These are phyloP conservation scores for Dioszegia hungarica DNA, from an alignment of 768 basidiomycete genomes.

Conservation along the genomic window DNA sequence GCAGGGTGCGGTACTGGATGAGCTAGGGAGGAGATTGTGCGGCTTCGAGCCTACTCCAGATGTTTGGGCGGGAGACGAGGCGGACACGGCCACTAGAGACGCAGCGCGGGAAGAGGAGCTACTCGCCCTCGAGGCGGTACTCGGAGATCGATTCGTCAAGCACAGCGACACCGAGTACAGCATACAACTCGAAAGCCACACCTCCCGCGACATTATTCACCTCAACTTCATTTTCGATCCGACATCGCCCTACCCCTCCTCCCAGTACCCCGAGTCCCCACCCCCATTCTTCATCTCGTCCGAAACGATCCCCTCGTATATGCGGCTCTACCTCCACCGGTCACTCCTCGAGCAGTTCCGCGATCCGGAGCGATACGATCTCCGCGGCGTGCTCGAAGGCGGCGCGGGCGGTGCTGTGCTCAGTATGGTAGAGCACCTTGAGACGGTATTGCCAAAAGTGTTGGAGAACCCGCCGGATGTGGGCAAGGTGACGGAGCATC, in stretches of 20 bases:
- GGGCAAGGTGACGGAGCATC: conserved; percentile 60
- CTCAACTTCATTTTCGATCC: conserved; percentile 63
- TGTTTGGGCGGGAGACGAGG: conserved; percentile 44
- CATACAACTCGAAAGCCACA: conserved; percentile 29
- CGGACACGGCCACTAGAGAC: conserved; percentile 28
- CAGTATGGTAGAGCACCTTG: conserved; percentile 59
- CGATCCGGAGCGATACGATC: conserved; percentile 51
- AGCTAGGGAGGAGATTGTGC: conserved; percentile 51
- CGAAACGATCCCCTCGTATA: conserved; percentile 64
- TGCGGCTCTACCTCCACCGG: conserved; percentile 75
- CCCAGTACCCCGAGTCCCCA: conserved; percentile 51
- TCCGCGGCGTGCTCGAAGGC: conserved; percentile 56
- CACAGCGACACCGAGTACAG: conserved; percentile 30
- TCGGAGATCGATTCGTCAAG: conserved; percentile 40
- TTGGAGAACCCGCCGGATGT: conserved; percentile 67
- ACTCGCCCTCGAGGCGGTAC: conserved; percentile 46
- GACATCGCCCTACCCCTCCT: conserved; percentile 54
- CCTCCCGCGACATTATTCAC: conserved; percentile 49
- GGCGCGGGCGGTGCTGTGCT: conserved; percentile 69
- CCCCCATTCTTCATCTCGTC: conserved; percentile 74
- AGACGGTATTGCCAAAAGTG: conserved; percentile 64
- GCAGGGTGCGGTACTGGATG: conserved; percentile 54
- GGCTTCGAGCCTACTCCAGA: conserved; percentile 40
- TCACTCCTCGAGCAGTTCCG: conserved; percentile 60
- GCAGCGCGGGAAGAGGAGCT: conserved; percentile 48